Conservation (phyloP, 108 stramenopile genomes). For the Asterionellopsis glacialis region DNA sequence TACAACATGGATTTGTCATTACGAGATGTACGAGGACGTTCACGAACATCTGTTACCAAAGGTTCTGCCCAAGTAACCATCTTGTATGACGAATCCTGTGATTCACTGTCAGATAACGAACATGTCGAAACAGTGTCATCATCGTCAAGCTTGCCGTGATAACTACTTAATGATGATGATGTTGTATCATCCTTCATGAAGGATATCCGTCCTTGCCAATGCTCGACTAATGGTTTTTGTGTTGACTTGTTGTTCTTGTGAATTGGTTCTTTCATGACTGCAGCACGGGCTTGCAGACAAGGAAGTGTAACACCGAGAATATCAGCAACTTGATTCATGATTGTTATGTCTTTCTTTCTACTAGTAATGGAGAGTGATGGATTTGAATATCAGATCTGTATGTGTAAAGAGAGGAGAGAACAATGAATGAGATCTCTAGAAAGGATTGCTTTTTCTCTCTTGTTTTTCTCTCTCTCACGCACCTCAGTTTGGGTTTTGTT, state of each 20-base stretch:
- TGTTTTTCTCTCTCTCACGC: no score
- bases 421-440: no score
- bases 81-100: background rate
- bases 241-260: background rate
- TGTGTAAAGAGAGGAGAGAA: no score
- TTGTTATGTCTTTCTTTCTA: no score
- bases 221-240: no score
- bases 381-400: no score
- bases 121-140: background rate
- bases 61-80: slow-evolving; percentile 11
- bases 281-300: background rate
- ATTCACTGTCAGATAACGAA: background rate
- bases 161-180: background rate
- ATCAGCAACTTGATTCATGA: background rate
- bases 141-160: background rate
- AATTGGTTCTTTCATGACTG: background rate
- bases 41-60: slow-evolving; percentile 10
- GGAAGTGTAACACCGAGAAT: background rate
- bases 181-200: background rate
- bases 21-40: slow-evolving; percentile 7
- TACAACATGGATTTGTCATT: slow-evolving; percentile 8
- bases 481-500: no score
- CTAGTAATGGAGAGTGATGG: background rate
- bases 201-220: background rate
- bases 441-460: no score